Conservation (phyloP, 345 rosid genomes). For the Rhizophora apiculata region DNA sequence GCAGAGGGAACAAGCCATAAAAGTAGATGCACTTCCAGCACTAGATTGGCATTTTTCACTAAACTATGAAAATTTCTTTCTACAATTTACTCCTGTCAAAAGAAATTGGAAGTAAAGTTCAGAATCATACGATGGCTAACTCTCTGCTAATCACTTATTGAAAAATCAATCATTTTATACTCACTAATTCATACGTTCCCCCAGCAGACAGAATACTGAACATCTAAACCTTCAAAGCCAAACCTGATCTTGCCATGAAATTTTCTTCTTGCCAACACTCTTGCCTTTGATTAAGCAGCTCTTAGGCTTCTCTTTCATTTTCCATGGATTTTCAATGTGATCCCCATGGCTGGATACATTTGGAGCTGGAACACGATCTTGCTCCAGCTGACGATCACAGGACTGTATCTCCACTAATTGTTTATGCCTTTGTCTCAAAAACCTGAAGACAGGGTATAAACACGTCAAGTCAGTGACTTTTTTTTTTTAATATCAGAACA, state of each 20-base stretch:
- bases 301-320: neutral
- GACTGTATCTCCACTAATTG: slow-evolving; percentile 12
- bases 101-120: too few relatives aligned
- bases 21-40: too few relatives aligned
- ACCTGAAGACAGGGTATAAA: slow-evolving; percentile 9
- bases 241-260: slow-evolving; percentile 39
- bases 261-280: slow-evolving; percentile 32
- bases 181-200: neutral
- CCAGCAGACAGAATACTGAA: neutral
- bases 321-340: neutral
- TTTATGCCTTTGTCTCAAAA: slow-evolving; percentile 19
- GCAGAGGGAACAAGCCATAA: too few relatives aligned
- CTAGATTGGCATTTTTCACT: too few relatives aligned
- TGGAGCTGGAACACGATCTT: slow-evolving; percentile 2
- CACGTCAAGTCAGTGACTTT: neutral
- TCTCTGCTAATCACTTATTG: neutral
- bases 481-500: neutral
- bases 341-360: neutral
- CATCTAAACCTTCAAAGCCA: slow-evolving; percentile 16
- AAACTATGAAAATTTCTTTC: neutral
- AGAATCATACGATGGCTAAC: too few relatives aligned
- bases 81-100: neutral
- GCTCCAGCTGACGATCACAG: neutral
- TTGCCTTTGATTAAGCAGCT: slow-evolving; percentile 7
- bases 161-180: neutral